Conservation (phyloP, 2,329 filamentous ascomycete species). For the Colletotrichum euphorbiae region DNA sequence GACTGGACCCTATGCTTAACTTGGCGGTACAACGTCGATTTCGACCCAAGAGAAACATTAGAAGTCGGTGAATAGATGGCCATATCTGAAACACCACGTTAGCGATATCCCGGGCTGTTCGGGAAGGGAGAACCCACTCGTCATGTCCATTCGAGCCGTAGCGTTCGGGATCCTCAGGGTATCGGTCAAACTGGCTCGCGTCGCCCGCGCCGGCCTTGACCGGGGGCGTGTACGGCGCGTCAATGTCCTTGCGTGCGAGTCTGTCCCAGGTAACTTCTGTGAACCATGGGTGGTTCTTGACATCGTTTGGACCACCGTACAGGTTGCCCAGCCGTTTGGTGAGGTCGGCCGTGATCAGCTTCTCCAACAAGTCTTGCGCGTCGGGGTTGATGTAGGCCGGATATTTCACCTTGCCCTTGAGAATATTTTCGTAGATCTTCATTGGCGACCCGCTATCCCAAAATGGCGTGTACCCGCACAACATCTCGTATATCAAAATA, state of each 20-base stretch:
- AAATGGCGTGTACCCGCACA: conserved; percentile 98
- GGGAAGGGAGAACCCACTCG: conserved; percentile 74
- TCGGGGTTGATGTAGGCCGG: conserved; percentile 95
- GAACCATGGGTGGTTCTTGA: conserved; percentile 97
- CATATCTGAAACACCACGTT: conserved; percentile 64
- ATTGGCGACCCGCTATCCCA: conserved; percentile 98
- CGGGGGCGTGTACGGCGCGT: conserved; percentile 96
- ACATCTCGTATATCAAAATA: conserved; percentile 99
- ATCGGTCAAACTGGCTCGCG: conserved; percentile 97
- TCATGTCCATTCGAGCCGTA: conserved; percentile 86
- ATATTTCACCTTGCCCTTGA: conserved; percentile 96
- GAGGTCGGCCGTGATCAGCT: conserved; percentile 92
- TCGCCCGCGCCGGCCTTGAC: conserved; percentile 94
- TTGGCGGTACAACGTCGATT: neutral
- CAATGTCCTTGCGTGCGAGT: conserved; percentile 93
- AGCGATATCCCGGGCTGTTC: conserved; percentile 6
- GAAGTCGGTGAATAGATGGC: conserved; percentile 81
- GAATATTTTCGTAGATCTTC: conserved; percentile 99
- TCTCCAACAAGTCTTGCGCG: conserved; percentile 90
- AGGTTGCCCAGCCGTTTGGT: conserved; percentile 96
- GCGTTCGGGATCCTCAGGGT: conserved; percentile 94
- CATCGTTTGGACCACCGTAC: conserved; percentile 89
- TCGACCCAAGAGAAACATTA: conserved; percentile 51
- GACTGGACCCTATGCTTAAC: conserved; percentile 2
- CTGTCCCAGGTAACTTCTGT: conserved; percentile 98